phyloP scores from a whole-genome alignment of 2,329 filamentous ascomycete species.

The Massarina eburnea region DNA sequence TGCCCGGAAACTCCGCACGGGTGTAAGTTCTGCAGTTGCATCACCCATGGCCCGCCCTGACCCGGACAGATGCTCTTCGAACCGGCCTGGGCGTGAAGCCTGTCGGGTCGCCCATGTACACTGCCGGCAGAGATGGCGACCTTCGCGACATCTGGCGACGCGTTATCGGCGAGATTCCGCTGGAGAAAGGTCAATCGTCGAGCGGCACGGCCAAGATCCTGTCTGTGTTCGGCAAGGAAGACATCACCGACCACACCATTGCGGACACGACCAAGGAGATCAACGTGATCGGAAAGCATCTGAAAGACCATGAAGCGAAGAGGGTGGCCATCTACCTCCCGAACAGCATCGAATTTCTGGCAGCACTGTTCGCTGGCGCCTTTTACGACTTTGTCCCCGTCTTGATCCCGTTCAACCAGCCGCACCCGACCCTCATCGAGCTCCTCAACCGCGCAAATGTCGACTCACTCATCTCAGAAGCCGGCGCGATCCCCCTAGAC shows the following conservation, averaged over 20 bases:
- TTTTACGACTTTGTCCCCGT: conserved; percentile 88
- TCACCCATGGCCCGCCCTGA: conserved; percentile 17
- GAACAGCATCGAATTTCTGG: conserved; percentile 87
- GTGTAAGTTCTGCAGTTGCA: conserved; percentile 41
- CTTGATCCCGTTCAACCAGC: conserved; percentile 79
- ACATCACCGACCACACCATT: conserved; percentile 69
- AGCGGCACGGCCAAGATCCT: conserved; percentile 70
- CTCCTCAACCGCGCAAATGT: conserved; percentile 73
- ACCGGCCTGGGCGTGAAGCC: conserved; percentile 71
- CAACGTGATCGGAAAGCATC: conserved; percentile 77
- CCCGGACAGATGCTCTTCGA: conserved; percentile 35
- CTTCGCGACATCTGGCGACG: conserved; percentile 87
- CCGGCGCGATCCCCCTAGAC: conserved; percentile 83
- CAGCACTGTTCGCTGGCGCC: conserved; percentile 78
- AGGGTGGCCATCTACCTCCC: conserved; percentile 88
- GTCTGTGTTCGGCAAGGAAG: conserved; percentile 76
- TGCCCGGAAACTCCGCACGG: conserved; percentile 84
- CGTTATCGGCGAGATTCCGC: conserved; percentile 64
- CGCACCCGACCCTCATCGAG: conserved; percentile 67
- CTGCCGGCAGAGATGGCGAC: conserved; percentile 81
- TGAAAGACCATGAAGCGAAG: conserved; percentile 67
- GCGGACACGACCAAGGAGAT: conserved; percentile 82
- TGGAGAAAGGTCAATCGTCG: conserved; percentile 64
- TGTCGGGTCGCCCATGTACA: conserved; percentile 77
- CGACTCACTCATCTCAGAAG: conserved; percentile 80